Evolutionary conservation across 768 basidiomycete genomes (phyloP), one percentile per base, ranked within the genome.

Genomic region (Leucosporidium creatinivorum): DNA sequence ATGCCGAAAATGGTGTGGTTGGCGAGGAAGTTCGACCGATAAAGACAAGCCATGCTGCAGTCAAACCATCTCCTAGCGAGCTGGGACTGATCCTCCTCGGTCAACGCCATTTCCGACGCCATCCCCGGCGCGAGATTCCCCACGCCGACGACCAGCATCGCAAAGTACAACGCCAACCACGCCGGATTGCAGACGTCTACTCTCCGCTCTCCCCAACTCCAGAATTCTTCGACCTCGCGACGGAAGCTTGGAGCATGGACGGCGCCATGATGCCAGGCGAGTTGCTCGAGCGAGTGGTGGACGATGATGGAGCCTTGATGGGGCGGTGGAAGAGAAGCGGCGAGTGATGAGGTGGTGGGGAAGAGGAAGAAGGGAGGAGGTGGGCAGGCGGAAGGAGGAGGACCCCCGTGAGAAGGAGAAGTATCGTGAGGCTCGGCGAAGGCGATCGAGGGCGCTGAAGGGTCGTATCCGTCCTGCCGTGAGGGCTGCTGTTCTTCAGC

Each of bases 381-480:
- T 60, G 39, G 18, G 54, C 3, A 5, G 21, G 58, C 17, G 21
- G 50, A 17, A 36, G 15, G 17, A 39, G 33, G 57, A 23, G 28
- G 33, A 15, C 10, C 31, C 81, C 74, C 60, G 12, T 23, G 9
- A 21, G 51, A 31, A 5, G 56, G 56, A 8, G 56, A 33, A 25
- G 17, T 6, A 58, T 8, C 4, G 9, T 30, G 31, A 25, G 56
- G 33, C 9, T 26, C 33, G 56, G 8, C 17, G 31, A 25, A 50
- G 19, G 30, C 33, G 33, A 10, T 10, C 5, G 33, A 33, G 10
- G 33, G 33, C 5, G 33, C 33, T 4, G 33, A 33, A 33, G 33
- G 33, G 33, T 33, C 33, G 33, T 33, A 33, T 4, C 33, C 33
- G 33, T 33, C 33, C 10, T 33, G 33, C 10, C 33, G 33, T 5